phyloP scores from a whole-genome alignment of 2,329 filamentous ascomycete genomes.

The Aspergillus sergii region DNA sequence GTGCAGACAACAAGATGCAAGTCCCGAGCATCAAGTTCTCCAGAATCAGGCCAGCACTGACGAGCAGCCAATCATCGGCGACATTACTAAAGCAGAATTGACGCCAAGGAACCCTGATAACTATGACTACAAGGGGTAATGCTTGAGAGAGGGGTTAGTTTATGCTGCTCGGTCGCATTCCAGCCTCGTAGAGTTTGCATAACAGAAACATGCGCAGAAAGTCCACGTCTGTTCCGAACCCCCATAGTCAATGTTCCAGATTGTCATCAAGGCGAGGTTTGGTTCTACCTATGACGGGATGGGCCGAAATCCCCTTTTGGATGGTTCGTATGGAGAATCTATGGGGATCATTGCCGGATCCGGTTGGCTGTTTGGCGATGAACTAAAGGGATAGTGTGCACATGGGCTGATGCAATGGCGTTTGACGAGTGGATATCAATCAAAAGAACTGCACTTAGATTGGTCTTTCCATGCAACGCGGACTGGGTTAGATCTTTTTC shows the following conservation, averaged over 20 bases:
- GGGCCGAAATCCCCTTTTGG: not conserved
- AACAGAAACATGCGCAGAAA: not conserved
- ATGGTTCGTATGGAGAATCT: not conserved
- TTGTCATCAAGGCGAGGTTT: not conserved
- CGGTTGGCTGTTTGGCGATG: not conserved
- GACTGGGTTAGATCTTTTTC: not conserved
- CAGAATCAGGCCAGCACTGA: not conserved
- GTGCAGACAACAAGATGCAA: not conserved
- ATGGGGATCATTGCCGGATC: not conserved
- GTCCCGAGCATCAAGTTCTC: not conserved
- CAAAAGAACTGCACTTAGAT: not conserved
- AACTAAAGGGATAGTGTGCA: not conserved
- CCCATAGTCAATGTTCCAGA: not conserved
- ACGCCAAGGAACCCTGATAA: not conserved
- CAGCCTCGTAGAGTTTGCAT: not conserved
- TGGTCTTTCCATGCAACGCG: not conserved
- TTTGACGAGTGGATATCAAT: not conserved
- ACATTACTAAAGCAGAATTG: not conserved
- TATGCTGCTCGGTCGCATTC: not conserved
- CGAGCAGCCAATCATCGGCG: not conserved
- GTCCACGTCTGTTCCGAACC: not conserved
- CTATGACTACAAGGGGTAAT: not conserved
- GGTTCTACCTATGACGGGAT: slow-evolving; percentile 1
- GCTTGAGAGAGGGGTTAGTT: not conserved
- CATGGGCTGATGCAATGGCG: slow-evolving; percentile 2